Evolutionary conservation across 148 eudicot genomes (phyloP).

Genomic region (Silene uniflora): DNA sequence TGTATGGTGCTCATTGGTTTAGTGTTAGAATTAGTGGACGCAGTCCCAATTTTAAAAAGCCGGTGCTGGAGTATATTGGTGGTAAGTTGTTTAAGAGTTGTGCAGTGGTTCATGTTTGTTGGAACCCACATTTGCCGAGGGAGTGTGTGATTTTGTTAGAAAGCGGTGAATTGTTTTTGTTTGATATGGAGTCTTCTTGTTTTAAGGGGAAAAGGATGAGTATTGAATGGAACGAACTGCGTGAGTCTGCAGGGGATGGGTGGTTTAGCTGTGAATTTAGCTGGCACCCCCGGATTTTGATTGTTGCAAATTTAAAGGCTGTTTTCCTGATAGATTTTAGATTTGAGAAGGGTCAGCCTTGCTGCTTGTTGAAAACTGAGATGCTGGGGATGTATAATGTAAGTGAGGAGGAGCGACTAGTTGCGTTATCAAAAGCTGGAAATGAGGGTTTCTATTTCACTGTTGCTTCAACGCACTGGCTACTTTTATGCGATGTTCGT

Average conservation of each 20-base stretch:
- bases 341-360: constrained; percentile 29
- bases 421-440: constrained; percentile 56
- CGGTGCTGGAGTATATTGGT: constrained; percentile 35
- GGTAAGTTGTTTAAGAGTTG: constrained; percentile 43
- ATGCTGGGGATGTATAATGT: constrained; percentile 20
- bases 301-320: constrained; percentile 53
- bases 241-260: constrained; percentile 22
- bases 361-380: constrained; percentile 49
- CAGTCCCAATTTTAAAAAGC: constrained; percentile 25
- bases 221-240: constrained; percentile 38
- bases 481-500: constrained; percentile 71
- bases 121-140: constrained; percentile 69
- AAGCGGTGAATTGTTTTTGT: constrained; percentile 59
- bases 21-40: constrained; percentile 31
- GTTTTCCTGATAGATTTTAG: constrained; percentile 68
- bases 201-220: constrained; percentile 39
- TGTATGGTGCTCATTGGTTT: constrained; percentile 61
- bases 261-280: constrained; percentile 86
- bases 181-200: constrained; percentile 40
- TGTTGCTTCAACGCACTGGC: constrained; percentile 49
- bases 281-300: constrained; percentile 70
- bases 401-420: constrained; percentile 42
- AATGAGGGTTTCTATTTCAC: constrained; percentile 44
- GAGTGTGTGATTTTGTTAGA: constrained; percentile 64
- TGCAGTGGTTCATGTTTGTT: constrained; percentile 59